Conservation (phyloP, 305 asterid species). For the Nicotiana rustica region DNA sequence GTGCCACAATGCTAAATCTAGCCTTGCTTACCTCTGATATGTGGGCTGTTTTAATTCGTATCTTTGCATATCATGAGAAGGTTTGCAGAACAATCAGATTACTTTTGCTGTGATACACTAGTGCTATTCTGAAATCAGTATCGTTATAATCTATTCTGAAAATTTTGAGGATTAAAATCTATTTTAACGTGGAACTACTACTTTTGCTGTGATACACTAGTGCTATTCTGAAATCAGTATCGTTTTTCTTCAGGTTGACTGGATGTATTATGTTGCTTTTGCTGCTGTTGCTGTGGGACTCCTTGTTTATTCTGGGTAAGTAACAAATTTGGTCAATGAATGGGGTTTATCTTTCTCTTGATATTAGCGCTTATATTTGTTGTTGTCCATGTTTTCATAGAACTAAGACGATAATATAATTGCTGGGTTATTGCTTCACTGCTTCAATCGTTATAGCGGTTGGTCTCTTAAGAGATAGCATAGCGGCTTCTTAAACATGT, state of each 20-base stretch:
- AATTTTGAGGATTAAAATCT: conserved; percentile 17
- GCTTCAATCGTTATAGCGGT: neutral
- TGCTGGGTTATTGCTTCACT: neutral
- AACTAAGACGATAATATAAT: conserved; percentile 2
- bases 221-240: conserved; percentile 33
- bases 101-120: neutral
- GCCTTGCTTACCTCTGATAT: conserved; percentile 95
- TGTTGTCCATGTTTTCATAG: conserved; percentile 2
- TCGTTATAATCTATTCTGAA: no score
- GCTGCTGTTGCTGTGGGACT: conserved; percentile 83
- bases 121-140: no score
- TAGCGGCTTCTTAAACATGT: neutral
- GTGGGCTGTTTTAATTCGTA: conserved; percentile 97
- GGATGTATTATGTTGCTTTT: conserved; percentile 93
- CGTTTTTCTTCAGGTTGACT: conserved; percentile 76
- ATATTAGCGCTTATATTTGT: neutral
- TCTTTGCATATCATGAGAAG: conserved; percentile 94
- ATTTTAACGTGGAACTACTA: neutral
- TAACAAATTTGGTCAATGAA: conserved; percentile 31
- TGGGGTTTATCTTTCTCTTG: neutral
- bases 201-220: neutral
- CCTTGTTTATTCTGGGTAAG: conserved; percentile 81
- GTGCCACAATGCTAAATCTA: conserved; percentile 88
- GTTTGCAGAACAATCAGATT: conserved; percentile 44
- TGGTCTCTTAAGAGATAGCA: neutral